Conservation (phyloP, 2,329 filamentous ascomycete species). For the Sporothrix protearum region DNA sequence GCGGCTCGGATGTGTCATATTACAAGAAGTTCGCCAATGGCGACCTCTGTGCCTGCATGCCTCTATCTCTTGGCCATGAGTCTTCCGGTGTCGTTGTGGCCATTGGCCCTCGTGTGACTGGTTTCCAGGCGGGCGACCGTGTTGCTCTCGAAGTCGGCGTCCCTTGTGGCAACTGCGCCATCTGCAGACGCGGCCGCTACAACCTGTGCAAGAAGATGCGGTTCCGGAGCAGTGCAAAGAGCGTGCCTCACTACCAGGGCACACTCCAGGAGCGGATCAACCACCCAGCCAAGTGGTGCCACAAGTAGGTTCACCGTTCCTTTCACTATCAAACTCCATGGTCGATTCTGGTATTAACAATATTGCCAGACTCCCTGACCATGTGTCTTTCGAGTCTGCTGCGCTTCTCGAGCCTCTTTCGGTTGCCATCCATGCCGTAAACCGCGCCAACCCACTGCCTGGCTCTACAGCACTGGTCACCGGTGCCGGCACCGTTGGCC, state of each 20-base stretch:
- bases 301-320: constrained; percentile 46
- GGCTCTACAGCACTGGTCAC: constrained; percentile 59
- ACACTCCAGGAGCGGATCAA: constrained; percentile 62
- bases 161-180: constrained; percentile 50
- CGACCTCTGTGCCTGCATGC: constrained; percentile 62
- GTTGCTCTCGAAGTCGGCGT: constrained; percentile 58
- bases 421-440: constrained; percentile 59
- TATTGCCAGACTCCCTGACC: constrained; percentile 51
- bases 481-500: constrained; percentile 61
- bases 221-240: constrained; percentile 61
- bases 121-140: constrained; percentile 54
- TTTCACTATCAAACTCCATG: background rate
- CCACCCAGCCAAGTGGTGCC: constrained; percentile 59
- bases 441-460: constrained; percentile 50
- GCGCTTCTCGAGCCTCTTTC: constrained; percentile 60
- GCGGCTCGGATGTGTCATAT: constrained; percentile 67
- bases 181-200: constrained; percentile 54
- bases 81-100: constrained; percentile 57
- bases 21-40: constrained; percentile 71
- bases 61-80: constrained; percentile 63
- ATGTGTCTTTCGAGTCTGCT: constrained; percentile 56
- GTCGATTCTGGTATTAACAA: background rate
- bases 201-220: constrained; percentile 61
- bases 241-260: constrained; percentile 60
- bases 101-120: constrained; percentile 51